Percentiles rank a stretch among this genome's conserved stretches.
phyloP scores from a whole-genome alignment of 169 alveolate genomes.

The Plasmodium ovale region DNA sequence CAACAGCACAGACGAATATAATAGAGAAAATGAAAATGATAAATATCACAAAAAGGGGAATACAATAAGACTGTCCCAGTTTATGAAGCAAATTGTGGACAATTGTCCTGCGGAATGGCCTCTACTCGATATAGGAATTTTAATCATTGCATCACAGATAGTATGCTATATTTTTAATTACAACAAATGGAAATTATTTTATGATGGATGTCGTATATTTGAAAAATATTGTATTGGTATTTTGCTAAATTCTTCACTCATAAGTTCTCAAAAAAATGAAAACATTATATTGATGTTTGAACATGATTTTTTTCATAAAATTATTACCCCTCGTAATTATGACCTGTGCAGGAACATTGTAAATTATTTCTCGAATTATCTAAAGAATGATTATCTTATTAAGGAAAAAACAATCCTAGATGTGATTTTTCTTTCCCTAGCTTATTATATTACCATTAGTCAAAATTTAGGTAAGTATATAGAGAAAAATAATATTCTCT shows the following conservation, averaged over 20 bases:
- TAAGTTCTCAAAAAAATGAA: conserved; percentile 35
- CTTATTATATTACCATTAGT: conserved; percentile 55
- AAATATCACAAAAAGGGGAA: not conserved
- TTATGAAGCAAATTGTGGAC: conserved; percentile 45
- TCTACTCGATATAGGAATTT: conserved; percentile 44
- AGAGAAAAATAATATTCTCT: conserved; percentile 25
- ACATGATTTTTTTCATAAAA: conserved; percentile 49
- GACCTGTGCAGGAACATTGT: not conserved
- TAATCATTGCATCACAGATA: conserved; percentile 53
- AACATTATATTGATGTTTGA: conserved; percentile 57
- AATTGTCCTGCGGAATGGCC: conserved; percentile 70
- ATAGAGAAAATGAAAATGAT: not conserved
- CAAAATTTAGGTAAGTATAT: conserved; percentile 43
- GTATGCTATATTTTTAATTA: conserved; percentile 57
- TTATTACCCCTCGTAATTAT: not conserved
- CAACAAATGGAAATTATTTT: conserved; percentile 27
- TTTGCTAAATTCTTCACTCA: conserved; percentile 59
- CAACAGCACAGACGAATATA: not conserved
- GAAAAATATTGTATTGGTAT: conserved; percentile 65
- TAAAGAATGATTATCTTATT: conserved; percentile 51
- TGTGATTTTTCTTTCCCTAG: conserved; percentile 56
- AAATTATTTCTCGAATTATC: conserved; percentile 21
- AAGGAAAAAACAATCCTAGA: conserved; percentile 65
- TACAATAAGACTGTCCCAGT: conserved; percentile 10
- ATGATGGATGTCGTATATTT: conserved; percentile 21